A percentile compares a stretch with the other conserved stretches of the same genome.
Evolutionary conservation across 371 early-diverging fungal genomes (phyloP).

Genomic region (Mortierella polycephala): DNA sequence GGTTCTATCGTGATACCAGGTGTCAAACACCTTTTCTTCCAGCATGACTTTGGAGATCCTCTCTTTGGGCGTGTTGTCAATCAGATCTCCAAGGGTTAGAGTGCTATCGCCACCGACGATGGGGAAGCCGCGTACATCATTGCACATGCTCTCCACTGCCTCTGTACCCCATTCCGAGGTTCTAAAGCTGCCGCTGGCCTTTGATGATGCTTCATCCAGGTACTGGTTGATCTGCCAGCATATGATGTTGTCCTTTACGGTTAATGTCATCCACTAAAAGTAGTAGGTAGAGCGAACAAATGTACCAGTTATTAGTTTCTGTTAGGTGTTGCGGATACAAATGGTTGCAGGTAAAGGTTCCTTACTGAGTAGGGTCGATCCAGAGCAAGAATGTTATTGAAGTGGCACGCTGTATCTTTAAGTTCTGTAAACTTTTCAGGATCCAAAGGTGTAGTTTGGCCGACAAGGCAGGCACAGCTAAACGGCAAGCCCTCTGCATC

Average conservation of each 20-base stretch:
- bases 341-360: background rate
- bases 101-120: constrained; percentile 12
- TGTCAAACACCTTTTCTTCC: constrained; percentile 26
- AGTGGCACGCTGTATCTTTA: background rate
- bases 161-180: constrained; percentile 40
- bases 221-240: constrained; percentile 24
- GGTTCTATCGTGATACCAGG: constrained; percentile 17
- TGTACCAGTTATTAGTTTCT: background rate
- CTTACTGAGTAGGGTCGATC: constrained; percentile 20
- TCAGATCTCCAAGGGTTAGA: constrained; percentile 26
- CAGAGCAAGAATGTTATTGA: background rate
- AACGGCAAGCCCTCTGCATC: constrained; percentile 16
- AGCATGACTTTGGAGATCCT: constrained; percentile 26
- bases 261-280: constrained; percentile 25
- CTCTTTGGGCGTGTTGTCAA: constrained; percentile 13
- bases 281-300: background rate
- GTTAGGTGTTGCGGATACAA: background rate
- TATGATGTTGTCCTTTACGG: background rate
- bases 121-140: constrained; percentile 23
- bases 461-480: constrained; percentile 24
- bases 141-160: constrained; percentile 23
- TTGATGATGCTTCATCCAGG: constrained; percentile 1
- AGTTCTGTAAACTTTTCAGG: constrained; percentile 12
- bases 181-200: constrained; percentile 25
- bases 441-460: constrained; percentile 20